These are phyloP conservation scores for Talaromyces albobiverticillius DNA, from an alignment of 2,329 filamentous ascomycete species.

Conservation along the genomic window DNA sequence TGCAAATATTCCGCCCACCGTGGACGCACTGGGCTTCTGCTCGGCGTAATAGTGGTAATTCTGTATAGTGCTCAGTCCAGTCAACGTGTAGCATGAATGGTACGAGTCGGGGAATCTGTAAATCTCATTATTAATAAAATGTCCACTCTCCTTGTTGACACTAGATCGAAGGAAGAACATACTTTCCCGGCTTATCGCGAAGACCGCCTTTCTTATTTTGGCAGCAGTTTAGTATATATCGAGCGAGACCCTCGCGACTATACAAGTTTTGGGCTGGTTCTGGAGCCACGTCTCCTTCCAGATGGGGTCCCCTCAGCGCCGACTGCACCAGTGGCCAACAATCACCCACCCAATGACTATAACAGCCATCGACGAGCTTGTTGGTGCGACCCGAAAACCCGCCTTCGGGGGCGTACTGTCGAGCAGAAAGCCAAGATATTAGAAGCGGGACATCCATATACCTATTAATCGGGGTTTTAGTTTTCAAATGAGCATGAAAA, in stretches of 20 bases:
- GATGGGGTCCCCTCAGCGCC: constrained; percentile 58
- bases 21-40: constrained; percentile 22
- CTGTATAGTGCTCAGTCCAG: constrained; percentile 79
- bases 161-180: constrained; percentile 40
- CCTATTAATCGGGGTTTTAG: constrained; percentile 42
- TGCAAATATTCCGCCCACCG: constrained; percentile 28
- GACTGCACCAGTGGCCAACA: constrained; percentile 92
- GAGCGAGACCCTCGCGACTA: constrained; percentile 77
- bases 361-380: constrained; percentile 97
- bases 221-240: constrained; percentile 87
- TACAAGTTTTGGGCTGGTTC: constrained; percentile 50
- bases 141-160: constrained; percentile 19
- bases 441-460: constrained; percentile 74
- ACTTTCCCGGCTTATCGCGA: constrained; percentile 91
- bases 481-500: background rate
- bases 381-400: constrained; percentile 93
- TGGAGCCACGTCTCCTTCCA: constrained; percentile 21
- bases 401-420: constrained; percentile 87
- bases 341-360: constrained; percentile 95
- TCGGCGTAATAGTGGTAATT: constrained; percentile 55
- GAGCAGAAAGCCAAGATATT: constrained; percentile 81
- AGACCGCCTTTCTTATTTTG: constrained; percentile 78
- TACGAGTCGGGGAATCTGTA: constrained; percentile 78
- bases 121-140: background rate
- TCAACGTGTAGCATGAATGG: constrained; percentile 88